A percentile compares a stretch with the other conserved stretches of the same genome.
Evolutionary conservation across 2,329 filamentous ascomycete species (phyloP).

Genomic region (Sporothrix humicola): DNA sequence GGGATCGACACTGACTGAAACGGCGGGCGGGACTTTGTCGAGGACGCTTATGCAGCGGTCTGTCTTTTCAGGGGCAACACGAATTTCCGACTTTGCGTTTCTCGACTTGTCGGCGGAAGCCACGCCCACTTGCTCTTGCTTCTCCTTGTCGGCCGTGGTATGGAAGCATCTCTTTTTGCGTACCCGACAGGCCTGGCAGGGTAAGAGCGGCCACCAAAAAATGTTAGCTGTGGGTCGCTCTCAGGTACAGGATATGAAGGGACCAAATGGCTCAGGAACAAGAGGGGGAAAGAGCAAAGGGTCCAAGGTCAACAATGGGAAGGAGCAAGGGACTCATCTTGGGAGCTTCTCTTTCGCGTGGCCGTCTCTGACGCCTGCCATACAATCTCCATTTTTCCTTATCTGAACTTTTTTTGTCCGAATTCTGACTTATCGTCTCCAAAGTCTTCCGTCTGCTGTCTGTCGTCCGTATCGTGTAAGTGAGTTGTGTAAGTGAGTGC

Average conservation of each 20-base stretch:
- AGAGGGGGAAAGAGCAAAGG: neutral
- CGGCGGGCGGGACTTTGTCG: neutral
- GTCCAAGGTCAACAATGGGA: no score
- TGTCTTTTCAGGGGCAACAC: neutral
- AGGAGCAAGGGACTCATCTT: slow-evolving; percentile 17
- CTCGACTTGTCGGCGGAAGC: neutral
- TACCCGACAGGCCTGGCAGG: slow-evolving; percentile 17
- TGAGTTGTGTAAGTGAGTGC: neutral
- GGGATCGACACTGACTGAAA: neutral
- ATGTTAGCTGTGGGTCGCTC: slow-evolving; percentile 13
- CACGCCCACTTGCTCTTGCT: neutral
- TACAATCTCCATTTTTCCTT: slow-evolving; percentile 24
- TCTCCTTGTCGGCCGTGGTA: neutral
- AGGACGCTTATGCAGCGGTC: neutral
- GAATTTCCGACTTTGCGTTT: neutral
- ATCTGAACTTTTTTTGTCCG: neutral
- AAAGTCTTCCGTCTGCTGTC: no score
- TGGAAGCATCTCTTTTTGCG: slow-evolving; percentile 30
- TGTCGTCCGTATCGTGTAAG: neutral
- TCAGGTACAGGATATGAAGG: neutral
- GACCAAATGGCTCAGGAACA: neutral
- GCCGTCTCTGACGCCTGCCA: slow-evolving; percentile 24
- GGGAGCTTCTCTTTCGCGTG: slow-evolving; percentile 18
- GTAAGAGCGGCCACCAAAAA: neutral
- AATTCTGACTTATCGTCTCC: neutral